These are phyloP conservation scores for Cicer pinnatifidum DNA, from an alignment of 306 rosid species.

Conservation along the genomic window DNA sequence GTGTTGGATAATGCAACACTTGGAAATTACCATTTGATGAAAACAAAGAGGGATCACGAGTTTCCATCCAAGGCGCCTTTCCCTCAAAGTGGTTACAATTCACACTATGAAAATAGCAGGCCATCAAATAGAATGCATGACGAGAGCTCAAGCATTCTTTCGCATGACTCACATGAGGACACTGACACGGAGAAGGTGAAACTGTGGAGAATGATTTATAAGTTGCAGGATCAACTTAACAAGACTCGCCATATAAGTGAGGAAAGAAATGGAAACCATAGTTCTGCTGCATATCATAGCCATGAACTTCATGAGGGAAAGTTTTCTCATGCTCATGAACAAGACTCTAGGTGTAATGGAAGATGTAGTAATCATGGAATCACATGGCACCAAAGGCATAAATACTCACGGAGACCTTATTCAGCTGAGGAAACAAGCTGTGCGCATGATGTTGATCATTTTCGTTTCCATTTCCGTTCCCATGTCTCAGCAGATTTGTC, in stretches of 20 bases:
- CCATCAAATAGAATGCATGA: constrained; percentile 51
- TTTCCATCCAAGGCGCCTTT: constrained; percentile 53
- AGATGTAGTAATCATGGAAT: constrained; percentile 51
- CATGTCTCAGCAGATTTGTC: constrained; percentile 59
- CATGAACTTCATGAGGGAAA: constrained; percentile 53
- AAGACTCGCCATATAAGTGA: constrained; percentile 47
- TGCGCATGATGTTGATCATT: constrained; percentile 56
- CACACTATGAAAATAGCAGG: constrained; percentile 53
- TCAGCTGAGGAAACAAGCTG: constrained; percentile 68
- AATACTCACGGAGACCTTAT: constrained; percentile 60
- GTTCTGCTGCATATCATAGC: constrained; percentile 46
- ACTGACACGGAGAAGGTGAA: constrained; percentile 63
- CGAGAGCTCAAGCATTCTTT: constrained; percentile 55
- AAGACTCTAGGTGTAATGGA: constrained; percentile 46
- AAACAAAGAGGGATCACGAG: constrained; percentile 50
- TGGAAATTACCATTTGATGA: constrained; percentile 48
- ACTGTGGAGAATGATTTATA: constrained; percentile 62
- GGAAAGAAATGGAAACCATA: constrained; percentile 49
- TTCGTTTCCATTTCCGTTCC: constrained; percentile 51
- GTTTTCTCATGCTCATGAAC: constrained; percentile 49
- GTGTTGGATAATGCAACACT: constrained; percentile 50
- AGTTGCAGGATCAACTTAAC: constrained; percentile 68
- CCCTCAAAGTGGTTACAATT: constrained; percentile 43
- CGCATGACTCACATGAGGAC: constrained; percentile 49
- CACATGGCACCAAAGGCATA: constrained; percentile 48